phyloP scores from a whole-genome alignment of 1,284 basidiomycete genomes.

The Cutaneotrichosporon cyanovorans region DNA sequence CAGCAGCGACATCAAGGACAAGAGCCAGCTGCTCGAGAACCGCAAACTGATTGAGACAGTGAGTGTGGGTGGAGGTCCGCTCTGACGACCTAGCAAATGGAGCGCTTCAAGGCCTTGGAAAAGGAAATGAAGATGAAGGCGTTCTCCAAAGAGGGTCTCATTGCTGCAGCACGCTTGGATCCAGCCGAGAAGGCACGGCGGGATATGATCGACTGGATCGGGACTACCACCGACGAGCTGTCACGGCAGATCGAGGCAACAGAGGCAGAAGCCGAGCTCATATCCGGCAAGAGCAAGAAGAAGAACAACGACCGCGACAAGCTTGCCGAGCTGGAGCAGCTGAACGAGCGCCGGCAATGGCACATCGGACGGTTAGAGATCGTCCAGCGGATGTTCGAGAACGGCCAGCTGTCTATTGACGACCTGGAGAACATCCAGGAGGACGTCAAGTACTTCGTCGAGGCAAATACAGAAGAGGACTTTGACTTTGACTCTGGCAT shows the following conservation, averaged over 20 bases:
- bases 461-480: conserved; percentile 91
- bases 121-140: conserved; percentile 99
- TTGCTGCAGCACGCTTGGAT: conserved; percentile 86
- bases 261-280: conserved; percentile 93
- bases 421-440: conserved; percentile 79
- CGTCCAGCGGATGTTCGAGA: conserved; percentile 86
- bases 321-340: conserved; percentile 70
- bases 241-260: conserved; percentile 86
- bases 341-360: conserved; percentile 94
- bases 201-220: conserved; percentile 80
- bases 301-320: conserved; percentile 63
- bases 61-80: conserved; percentile 43
- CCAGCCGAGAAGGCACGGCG: conserved; percentile 95
- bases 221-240: conserved; percentile 81
- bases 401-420: conserved; percentile 79
- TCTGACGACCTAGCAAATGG: conserved; percentile 85
- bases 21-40: conserved; percentile 84
- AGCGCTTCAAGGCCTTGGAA: conserved; percentile 99
- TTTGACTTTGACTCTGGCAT: conserved; percentile 97
- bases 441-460: conserved; percentile 94
- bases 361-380: conserved; percentile 90
- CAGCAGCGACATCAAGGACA: conserved; percentile 99
- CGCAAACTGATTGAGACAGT: conserved; percentile 95
- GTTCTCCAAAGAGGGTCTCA: conserved; percentile 97
- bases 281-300: conserved; percentile 60